Conservation (phyloP, 805 yeast genomes). For the Hanseniaspora vineae region DNA sequence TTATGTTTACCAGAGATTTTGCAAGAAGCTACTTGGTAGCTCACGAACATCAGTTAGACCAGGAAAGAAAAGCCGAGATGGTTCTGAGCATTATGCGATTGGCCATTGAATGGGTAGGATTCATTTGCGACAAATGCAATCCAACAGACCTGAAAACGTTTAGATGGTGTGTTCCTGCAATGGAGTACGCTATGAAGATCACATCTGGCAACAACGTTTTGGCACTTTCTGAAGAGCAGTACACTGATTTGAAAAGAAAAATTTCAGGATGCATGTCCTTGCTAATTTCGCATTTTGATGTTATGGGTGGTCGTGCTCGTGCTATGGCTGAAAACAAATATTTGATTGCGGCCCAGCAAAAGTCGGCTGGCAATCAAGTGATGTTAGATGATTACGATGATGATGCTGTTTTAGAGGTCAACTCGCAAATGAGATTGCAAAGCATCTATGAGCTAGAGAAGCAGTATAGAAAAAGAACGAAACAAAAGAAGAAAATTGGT, state of each 20-base stretch:
- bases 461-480: constrained; percentile 28
- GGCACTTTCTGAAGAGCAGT: constrained; percentile 66
- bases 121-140: constrained; percentile 85
- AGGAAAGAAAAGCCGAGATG: constrained; percentile 45
- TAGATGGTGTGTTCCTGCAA: constrained; percentile 90
- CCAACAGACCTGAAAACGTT: constrained; percentile 88
- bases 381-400: constrained; percentile 37
- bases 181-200: constrained; percentile 92
- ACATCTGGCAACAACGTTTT: constrained; percentile 82
- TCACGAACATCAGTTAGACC: constrained; percentile 44
- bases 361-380: constrained; percentile 17
- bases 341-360: constrained; percentile 23
- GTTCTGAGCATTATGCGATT: constrained; percentile 60
- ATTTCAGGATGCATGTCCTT: constrained; percentile 93
- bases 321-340: constrained; percentile 43
- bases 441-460: constrained; percentile 54
- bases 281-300: constrained; percentile 89
- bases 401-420: constrained; percentile 39
- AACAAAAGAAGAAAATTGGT: constrained; percentile 46
- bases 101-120: constrained; percentile 83
- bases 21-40: constrained; percentile 52
- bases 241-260: constrained; percentile 54
- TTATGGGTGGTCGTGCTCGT: constrained; percentile 92
- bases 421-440: constrained; percentile 55
- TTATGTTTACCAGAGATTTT: constrained; percentile 67